Conservation (phyloP, 257 asterid species). For the Scutellaria minor region DNA sequence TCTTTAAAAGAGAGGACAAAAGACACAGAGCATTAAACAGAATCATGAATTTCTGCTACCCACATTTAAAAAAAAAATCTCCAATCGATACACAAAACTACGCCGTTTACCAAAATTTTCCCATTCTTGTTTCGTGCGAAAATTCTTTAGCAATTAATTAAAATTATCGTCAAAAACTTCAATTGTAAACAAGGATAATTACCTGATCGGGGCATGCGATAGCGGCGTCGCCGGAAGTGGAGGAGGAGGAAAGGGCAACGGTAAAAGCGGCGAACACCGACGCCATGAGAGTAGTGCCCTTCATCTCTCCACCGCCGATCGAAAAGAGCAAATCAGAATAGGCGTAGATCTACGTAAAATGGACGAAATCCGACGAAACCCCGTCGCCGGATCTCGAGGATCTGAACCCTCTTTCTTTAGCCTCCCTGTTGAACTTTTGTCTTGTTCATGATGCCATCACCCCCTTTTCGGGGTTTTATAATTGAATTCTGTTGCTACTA, state of each 20-base stretch:
- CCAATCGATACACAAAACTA: neutral
- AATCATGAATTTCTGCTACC: neutral
- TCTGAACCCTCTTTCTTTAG: constrained; percentile 6
- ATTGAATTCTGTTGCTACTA: neutral
- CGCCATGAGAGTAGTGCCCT: constrained; percentile 52
- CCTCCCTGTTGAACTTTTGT: neutral
- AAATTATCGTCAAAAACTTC: neutral
- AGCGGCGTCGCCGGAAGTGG: constrained; percentile 35
- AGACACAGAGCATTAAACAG: neutral
- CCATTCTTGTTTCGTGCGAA: too few relatives aligned
- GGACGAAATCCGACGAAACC: constrained; percentile 55
- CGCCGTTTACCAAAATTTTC: neutral
- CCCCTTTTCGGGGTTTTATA: neutral
- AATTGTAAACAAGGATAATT: neutral
- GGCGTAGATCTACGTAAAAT: neutral
- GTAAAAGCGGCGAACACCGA: constrained; percentile 50
- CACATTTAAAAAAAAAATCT: neutral
- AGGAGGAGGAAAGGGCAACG: constrained; percentile 39
- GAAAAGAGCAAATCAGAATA: neutral
- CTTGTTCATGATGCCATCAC: neutral
- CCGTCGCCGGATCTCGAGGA: constrained; percentile 55
- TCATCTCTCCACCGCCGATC: constrained; percentile 38
- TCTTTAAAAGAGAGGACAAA: neutral
- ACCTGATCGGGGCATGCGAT: constrained; percentile 43
- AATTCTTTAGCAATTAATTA: neutral